A percentile compares a stretch with the other conserved stretches of the same genome.
Evolutionary conservation across 768 basidiomycete genomes (phyloP).

Genomic region (Serendipita sp.): DNA sequence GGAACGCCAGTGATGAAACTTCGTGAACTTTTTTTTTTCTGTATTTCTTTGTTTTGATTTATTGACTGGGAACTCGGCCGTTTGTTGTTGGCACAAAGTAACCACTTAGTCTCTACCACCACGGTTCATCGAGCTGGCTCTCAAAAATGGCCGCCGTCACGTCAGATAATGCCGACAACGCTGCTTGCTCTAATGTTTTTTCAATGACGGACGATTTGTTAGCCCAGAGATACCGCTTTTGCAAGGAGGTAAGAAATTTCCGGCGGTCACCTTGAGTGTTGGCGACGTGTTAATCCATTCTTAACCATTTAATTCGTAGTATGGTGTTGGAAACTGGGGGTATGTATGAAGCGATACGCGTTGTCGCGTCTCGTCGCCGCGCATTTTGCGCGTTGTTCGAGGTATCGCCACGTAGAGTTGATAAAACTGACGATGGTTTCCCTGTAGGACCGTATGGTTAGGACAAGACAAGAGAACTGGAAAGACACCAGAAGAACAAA

Average conservation of each 20-base stretch:
- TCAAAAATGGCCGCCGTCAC: not conserved
- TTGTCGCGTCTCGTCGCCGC: not conserved
- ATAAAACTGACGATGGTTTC: conserved; percentile 37
- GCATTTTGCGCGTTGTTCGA: not conserved
- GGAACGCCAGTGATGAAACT: not conserved
- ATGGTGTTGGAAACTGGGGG: conserved; percentile 89
- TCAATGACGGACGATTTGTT: conserved; percentile 58
- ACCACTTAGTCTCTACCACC: not conserved
- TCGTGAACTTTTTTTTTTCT: not conserved
- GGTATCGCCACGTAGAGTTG: not conserved
- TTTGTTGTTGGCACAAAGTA: not conserved
- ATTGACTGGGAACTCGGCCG: not conserved
- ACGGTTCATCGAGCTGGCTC: not conserved
- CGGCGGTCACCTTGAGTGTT: conserved; percentile 5
- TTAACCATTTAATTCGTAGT: conserved; percentile 24
- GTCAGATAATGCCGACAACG: not conserved
- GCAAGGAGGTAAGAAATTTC: conserved; percentile 41
- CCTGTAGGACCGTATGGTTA: conserved; percentile 24
- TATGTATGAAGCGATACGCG: conserved; percentile 43
- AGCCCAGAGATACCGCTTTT: conserved; percentile 53
- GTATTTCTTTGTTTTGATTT: not conserved
- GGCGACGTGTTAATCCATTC: not conserved
- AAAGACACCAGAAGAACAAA: conserved; percentile 26
- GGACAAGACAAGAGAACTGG: conserved; percentile 21
- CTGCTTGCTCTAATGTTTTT: conserved; percentile 41